Base-by-base conservation (phyloP, 78 protist genomes). In the Monocercomonoides exilis region DNA sequence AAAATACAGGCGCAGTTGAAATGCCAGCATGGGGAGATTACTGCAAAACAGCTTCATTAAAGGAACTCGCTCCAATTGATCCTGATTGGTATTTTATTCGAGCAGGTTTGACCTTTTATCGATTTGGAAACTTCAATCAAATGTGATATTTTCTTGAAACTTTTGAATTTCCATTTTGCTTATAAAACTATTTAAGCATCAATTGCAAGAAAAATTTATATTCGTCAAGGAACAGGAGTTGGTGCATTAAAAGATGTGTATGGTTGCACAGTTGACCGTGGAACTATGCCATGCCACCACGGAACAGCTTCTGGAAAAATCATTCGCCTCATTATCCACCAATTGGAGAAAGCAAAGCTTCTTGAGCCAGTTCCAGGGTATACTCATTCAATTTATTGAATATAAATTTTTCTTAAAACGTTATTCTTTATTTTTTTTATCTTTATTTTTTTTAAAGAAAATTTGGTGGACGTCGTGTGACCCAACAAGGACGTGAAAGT, bases 81-180 rank as follows among this genome's bases (percentile, higher is more conserved):
- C 96, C 97, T 44, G 98, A 97, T 90, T 98, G 99, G 99, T 96
- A 87, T 92, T 98, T 91, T 96, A 84, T 93, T 86, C 95, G 99
- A 46, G 85, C 89, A 44, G 96, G 95, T 93, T 43, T 45, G 87
- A 6, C 0, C 29, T 85, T 3, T n/a, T 42, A 3, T 2, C 0
- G 2, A n/a, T n/a, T n/a, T n/a, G n/a, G n/a, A n/a, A n/a, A n/a
- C n/a, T n/a, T n/a, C n/a, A n/a, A n/a, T n/a, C n/a, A n/a, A n/a
- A n/a, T n/a, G n/a, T n/a, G n/a, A n/a, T n/a, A n/a, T n/a, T n/a
- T n/a, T n/a, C n/a, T n/a, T n/a, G n/a, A n/a, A n/a, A n/a, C n/a
- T n/a, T n/a, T n/a, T n/a, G n/a, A n/a, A n/a, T n/a, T n/a, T n/a
- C n/a, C n/a, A n/a, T n/a, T n/a, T n/a, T n/a, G n/a, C n/a, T n/a